Percentiles rank a stretch among this genome's conserved stretches.
phyloP scores from a whole-genome alignment of 1,284 basidiomycete genomes.

The Austroboletus rostrupii region DNA sequence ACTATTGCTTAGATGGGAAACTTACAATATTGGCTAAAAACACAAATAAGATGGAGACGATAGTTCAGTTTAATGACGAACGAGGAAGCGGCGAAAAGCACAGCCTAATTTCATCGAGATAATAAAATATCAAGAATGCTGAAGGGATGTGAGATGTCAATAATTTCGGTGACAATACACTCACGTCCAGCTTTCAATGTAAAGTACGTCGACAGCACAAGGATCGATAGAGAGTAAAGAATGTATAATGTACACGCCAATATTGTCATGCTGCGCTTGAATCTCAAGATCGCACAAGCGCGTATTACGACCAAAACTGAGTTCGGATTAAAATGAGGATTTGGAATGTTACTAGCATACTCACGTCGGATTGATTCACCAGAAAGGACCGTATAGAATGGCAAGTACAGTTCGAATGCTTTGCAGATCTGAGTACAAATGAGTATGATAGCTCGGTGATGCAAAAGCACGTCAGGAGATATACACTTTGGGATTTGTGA shows the following conservation, averaged over 20 bases:
- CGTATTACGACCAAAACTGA: conserved; percentile 25
- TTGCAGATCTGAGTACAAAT: conserved; percentile 18
- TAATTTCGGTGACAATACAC: neutral
- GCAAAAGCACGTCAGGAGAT: neutral
- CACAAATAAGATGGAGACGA: neutral
- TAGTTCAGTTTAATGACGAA: conserved; percentile 6
- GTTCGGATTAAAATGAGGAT: neutral
- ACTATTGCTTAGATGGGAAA: neutral
- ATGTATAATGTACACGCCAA: conserved; percentile 7
- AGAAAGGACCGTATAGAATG: conserved; percentile 13
- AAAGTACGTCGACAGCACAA: neutral
- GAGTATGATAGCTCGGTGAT: neutral
- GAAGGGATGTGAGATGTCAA: neutral
- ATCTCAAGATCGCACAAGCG: conserved; percentile 18
- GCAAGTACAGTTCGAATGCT: conserved; percentile 4
- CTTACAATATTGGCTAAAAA: conserved; percentile 13
- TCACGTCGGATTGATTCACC: conserved; percentile 25
- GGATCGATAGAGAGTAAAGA: conserved; percentile 3
- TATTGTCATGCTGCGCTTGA: conserved; percentile 1
- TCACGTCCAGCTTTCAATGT: conserved; percentile 1
- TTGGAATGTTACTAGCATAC: neutral
- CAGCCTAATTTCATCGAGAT: conserved; percentile 9
- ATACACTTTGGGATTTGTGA: conserved; percentile 15
- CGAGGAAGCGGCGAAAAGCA: conserved; percentile 4
- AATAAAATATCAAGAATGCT: conserved; percentile 4